Base-by-base conservation (phyloP, 139 green algal species). In the Volvox reticuliferus region DNA sequence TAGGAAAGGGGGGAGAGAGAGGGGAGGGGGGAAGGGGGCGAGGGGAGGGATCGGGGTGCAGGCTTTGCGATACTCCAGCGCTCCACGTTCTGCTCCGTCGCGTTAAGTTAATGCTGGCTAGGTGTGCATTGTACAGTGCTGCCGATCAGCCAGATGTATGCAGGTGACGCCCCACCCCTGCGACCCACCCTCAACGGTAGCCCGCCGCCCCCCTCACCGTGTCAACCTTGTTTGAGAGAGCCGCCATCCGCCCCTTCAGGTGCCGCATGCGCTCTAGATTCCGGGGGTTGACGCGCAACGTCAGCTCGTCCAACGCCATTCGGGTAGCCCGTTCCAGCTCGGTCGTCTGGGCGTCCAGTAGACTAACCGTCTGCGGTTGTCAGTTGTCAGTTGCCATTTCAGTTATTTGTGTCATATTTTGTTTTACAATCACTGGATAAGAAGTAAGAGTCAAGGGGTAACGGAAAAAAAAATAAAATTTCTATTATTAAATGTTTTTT, bases 211-310 rank as follows among this genome's bases (percentile, higher is more conserved):
- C 71, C 20, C 87, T 12, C 28, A 93, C 65, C 81, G 90, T 91
- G 37, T 93, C 90, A 0, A 93, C 90, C 16, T 75, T 79, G 63
- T 35, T 86, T 33, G 20, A 32, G 17, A 91, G 85, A 21, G 67
- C 83, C 63, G 73, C 78, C 67, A 93, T 91, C 61, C 90, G 90
- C 17, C 73, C 82, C 90, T 93, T 93, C 65, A 93, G 76, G 63
- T 68, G 76, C 0, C 90, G 90, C 85, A 93, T 82, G 37, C 71
- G 78, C 84, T 93, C 90, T 77, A 93, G 84, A 84, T 93, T 91
- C 32, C 61, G 83, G n/a, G 90, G 77, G 76, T 69, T 91, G 76
- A 93, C 90, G 0, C 85, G 85, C 44, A 71, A 21, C 30, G 90
- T 90, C n/a, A 93, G 85, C 84, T 90, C 78, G 85, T 93, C 90